These are phyloP conservation scores for Penicillium paxilli DNA, from an alignment of 495 filamentous ascomycete species.

Conservation along the genomic window DNA sequence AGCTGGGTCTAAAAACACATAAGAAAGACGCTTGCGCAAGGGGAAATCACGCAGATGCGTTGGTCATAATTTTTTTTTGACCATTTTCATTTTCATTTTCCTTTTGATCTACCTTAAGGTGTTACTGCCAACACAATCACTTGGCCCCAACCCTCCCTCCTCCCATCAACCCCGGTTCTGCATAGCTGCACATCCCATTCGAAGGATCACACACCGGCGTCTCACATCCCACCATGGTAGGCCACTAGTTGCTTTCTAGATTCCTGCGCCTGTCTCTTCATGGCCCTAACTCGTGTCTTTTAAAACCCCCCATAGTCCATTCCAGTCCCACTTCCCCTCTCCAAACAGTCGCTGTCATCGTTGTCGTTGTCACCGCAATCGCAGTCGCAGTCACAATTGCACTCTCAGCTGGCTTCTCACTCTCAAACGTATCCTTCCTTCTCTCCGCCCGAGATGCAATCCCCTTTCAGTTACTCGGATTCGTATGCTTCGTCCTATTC, in stretches of 20 bases:
- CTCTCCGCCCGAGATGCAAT: constrained; percentile 24
- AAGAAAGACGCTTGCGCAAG: constrained; percentile 2
- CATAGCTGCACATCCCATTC: not conserved
- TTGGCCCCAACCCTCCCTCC: not conserved
- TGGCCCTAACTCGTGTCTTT: not conserved
- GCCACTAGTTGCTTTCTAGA: constrained; percentile 12
- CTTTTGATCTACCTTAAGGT: not conserved
- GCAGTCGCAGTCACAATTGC: not conserved
- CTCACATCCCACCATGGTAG: constrained; percentile 21
- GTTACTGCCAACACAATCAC: not conserved
- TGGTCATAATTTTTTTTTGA: no score
- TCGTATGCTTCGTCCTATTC: constrained; percentile 26
- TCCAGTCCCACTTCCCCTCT: constrained; percentile 2
- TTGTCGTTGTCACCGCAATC: not conserved
- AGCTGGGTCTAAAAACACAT: not conserved
- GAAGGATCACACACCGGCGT: constrained; percentile 23
- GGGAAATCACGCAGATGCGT: not conserved
- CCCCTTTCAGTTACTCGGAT: constrained; percentile 27
- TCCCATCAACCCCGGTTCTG: not conserved
- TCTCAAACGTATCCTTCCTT: constrained; percentile 3
- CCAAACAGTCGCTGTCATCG: not conserved
- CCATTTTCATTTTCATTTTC: not conserved
- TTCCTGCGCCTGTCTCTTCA: not conserved
- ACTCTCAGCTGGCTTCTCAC: no score
- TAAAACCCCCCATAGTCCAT: not conserved